These are phyloP conservation scores for Handroanthus guayacan DNA, from an alignment of 257 asterid species.

Conservation along the genomic window DNA sequence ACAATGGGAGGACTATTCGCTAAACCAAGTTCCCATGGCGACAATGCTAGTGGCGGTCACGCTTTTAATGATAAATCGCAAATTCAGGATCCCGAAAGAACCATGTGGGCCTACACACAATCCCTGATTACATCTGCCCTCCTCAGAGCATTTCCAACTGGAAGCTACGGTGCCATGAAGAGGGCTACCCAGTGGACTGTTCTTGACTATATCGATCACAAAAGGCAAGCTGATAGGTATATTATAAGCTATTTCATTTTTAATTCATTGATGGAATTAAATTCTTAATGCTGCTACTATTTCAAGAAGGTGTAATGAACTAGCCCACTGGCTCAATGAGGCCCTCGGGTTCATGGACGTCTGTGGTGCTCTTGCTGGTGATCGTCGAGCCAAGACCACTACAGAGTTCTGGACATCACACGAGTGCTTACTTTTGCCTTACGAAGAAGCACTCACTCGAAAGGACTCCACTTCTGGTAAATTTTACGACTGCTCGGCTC, in stretches of 20 bases:
- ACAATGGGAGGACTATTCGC: slow-evolving; percentile 88
- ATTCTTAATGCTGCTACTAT: slow-evolving; percentile 18
- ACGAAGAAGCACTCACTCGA: slow-evolving; percentile 77
- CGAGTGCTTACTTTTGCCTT: slow-evolving; percentile 74
- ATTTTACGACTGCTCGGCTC: slow-evolving; percentile 79
- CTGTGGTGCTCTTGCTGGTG: slow-evolving; percentile 62
- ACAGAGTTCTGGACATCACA: slow-evolving; percentile 86
- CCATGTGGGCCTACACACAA: slow-evolving; percentile 75
- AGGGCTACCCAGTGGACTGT: slow-evolving; percentile 73
- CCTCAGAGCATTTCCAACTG: slow-evolving; percentile 81
- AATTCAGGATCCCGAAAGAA: slow-evolving; percentile 71
- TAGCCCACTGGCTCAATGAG: slow-evolving; percentile 79
- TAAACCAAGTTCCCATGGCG: slow-evolving; percentile 84
- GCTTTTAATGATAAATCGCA: slow-evolving; percentile 70
- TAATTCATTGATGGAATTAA: background rate
- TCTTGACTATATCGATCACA: slow-evolving; percentile 73
- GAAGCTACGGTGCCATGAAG: slow-evolving; percentile 84
- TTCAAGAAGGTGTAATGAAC: slow-evolving; percentile 61
- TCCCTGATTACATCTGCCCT: slow-evolving; percentile 76
- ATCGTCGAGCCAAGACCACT: slow-evolving; percentile 72
- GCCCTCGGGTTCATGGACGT: slow-evolving; percentile 82
- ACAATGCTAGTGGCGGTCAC: slow-evolving; percentile 64
- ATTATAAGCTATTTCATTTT: background rate
- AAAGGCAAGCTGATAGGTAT: slow-evolving; percentile 85
- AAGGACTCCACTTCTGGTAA: slow-evolving; percentile 82